Base-by-base conservation (phyloP, 2,329 filamentous ascomycete species). In the Pseudogymnoascus sp. region DNA sequence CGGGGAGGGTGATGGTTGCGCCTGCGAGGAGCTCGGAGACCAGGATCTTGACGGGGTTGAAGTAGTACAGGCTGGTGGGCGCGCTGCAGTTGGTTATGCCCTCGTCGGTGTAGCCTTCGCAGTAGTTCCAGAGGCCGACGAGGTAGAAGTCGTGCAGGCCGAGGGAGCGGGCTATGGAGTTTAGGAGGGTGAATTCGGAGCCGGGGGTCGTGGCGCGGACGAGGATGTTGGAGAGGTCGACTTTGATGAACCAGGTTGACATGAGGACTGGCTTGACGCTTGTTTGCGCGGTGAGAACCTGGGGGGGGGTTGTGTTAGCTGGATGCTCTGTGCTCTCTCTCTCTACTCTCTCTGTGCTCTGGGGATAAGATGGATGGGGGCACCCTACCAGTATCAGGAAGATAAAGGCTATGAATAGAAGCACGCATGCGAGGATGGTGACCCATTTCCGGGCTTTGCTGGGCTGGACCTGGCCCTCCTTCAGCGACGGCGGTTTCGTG, bases 61-160 rank as follows among this genome's bases (percentile, higher is more conserved):
- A 97, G 88, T 90, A 96, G 77, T 90, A 97, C 63, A 93, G 79
- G 7, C 80, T 79, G 70, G 84, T 70, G 0, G 91, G 88, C 5
- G 77, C 76, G 7, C 89, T 92, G 76, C 93, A 97, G 66, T 78
- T 77, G 0, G 90, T 93, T 66, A 95, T 86, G 38, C 90, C 90
- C 69, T 88, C 80, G 69, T 83, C 81, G 63, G 84, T 79, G 75
- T 93, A 96, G 19, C 93, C 93, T 74, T 96, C 90, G 75, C 93
- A 97, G 75, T 89, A 96, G 65, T 87, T 88, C 93, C 93, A 97
- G 42, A 97, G 77, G 5, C 93, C 93, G 29, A 96, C 89, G 70
- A 92, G 89, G 76, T 97, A 97, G 77, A 96, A 97, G 75, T 97
- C 93, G 74, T 96, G 91, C 59, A 97, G 81, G 31, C 93, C 93